Evolutionary conservation across 768 basidiomycete genomes (phyloP).

Genomic region (Calocybe cyanea): DNA sequence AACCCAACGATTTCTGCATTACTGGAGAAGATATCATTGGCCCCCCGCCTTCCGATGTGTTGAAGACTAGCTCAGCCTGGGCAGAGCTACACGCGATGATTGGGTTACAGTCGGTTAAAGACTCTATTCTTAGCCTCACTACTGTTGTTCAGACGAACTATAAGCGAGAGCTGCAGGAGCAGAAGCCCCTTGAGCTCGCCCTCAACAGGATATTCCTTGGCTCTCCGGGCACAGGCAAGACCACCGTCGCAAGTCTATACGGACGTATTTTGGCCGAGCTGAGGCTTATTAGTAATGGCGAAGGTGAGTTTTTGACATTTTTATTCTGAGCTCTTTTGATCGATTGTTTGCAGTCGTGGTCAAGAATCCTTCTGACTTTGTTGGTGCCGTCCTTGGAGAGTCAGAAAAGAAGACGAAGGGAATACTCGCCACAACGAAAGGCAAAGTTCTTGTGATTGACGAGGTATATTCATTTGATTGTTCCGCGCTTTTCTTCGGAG

Average conservation of each 20-base stretch:
- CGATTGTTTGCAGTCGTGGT: slow-evolving; percentile 47
- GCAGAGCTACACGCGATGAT: slow-evolving; percentile 45
- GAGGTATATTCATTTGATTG: slow-evolving; percentile 37
- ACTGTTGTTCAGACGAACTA: slow-evolving; percentile 50
- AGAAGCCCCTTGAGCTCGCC: slow-evolving; percentile 47
- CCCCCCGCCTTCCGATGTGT: slow-evolving; percentile 52
- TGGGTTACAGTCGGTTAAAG: slow-evolving; percentile 57
- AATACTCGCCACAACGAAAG: slow-evolving; percentile 53
- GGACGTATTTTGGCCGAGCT: slow-evolving; percentile 60
- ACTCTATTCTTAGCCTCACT: slow-evolving; percentile 45
- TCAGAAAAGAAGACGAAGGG: slow-evolving; percentile 65
- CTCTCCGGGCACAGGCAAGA: slow-evolving; percentile 70
- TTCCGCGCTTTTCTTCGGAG: not conserved
- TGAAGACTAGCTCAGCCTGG: slow-evolving; percentile 46
- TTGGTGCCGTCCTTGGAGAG: slow-evolving; percentile 54
- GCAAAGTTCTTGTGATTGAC: slow-evolving; percentile 70
- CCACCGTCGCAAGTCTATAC: slow-evolving; percentile 64
- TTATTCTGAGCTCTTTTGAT: too few species aligned
- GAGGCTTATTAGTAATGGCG: slow-evolving; percentile 65
- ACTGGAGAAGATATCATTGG: slow-evolving; percentile 58
- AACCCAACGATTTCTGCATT: slow-evolving; percentile 49
- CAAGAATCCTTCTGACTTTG: slow-evolving; percentile 68
- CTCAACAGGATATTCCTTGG: slow-evolving; percentile 67
- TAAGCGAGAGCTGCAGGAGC: slow-evolving; percentile 53
- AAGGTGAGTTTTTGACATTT: too few species aligned